Percentiles rank a stretch among this genome's conserved stretches.
These are phyloP conservation scores for Colletotrichum sp. DNA, from an alignment of 2,329 filamentous ascomycete genomes.

Conservation along the genomic window DNA sequence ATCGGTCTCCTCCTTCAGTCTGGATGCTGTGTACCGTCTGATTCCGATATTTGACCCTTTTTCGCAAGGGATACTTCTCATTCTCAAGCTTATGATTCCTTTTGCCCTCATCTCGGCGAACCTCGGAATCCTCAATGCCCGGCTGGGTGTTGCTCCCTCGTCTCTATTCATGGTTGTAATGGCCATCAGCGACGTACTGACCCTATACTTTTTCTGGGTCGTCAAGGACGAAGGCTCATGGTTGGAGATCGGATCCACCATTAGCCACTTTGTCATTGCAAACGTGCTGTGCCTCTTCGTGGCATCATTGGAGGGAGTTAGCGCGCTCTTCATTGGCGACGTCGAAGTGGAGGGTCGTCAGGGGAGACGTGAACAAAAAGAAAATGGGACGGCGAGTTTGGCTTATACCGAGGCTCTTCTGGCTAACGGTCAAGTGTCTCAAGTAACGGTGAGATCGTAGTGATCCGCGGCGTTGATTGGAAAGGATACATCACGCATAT, in stretches of 20 bases:
- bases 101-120: constrained; percentile 93
- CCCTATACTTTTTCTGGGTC: constrained; percentile 96
- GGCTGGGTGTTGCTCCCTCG: constrained; percentile 83
- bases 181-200: constrained; percentile 88
- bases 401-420: neutral
- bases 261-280: constrained; percentile 93
- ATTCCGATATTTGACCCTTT: constrained; percentile 95
- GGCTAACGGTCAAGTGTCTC: neutral
- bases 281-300: constrained; percentile 91
- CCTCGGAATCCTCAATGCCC: constrained; percentile 87
- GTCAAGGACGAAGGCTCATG: constrained; percentile 96
- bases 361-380: neutral
- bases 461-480: neutral
- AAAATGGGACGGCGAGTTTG: neutral
- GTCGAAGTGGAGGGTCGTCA: constrained; percentile 63
- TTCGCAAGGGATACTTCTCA: constrained; percentile 82
- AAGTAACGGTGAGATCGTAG: neutral
- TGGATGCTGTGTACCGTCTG: constrained; percentile 87
- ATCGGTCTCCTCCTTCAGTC: constrained; percentile 88
- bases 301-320: constrained; percentile 83
- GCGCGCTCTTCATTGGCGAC: constrained; percentile 80
- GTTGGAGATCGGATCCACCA: constrained; percentile 97
- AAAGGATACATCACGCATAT: neutral
- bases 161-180: constrained; percentile 95
- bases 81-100: constrained; percentile 90